Conservation (phyloP, 2,329 filamentous ascomycete species). For the Phialophora tarda region DNA sequence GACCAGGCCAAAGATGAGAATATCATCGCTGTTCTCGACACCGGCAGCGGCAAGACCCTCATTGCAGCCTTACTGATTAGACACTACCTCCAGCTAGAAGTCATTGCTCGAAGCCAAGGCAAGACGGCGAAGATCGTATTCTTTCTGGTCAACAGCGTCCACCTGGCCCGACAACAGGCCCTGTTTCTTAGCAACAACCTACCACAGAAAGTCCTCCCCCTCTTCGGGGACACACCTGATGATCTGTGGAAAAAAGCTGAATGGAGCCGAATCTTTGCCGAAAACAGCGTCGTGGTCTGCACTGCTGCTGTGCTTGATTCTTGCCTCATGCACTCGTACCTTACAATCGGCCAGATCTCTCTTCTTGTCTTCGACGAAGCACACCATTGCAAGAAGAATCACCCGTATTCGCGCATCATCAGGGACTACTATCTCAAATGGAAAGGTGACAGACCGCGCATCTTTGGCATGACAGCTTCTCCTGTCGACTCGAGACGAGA, state of each 20-base stretch:
- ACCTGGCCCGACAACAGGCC: slow-evolving; percentile 87
- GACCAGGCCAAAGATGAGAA: slow-evolving; percentile 84
- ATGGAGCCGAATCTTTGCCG: slow-evolving; percentile 63
- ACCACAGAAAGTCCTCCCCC: slow-evolving; percentile 72
- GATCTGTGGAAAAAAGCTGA: slow-evolving; percentile 64
- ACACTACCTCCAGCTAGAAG: slow-evolving; percentile 75
- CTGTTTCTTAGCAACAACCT: slow-evolving; percentile 82
- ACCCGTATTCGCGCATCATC: slow-evolving; percentile 87
- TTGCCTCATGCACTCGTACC: slow-evolving; percentile 77
- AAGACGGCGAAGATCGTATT: slow-evolving; percentile 72
- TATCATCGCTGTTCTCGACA: slow-evolving; percentile 75
- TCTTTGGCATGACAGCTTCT: slow-evolving; percentile 97
- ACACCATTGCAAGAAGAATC: slow-evolving; percentile 93
- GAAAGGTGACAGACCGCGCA: slow-evolving; percentile 65
- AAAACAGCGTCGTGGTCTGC: slow-evolving; percentile 86
- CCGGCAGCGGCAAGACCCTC: slow-evolving; percentile 91
- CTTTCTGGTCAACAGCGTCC: slow-evolving; percentile 76
- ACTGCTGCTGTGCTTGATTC: slow-evolving; percentile 85
- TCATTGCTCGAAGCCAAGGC: slow-evolving; percentile 69
- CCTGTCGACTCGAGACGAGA: slow-evolving; percentile 84
- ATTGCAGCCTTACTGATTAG: slow-evolving; percentile 86
- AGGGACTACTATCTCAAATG: slow-evolving; percentile 75
- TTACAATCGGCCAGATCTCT: slow-evolving; percentile 82
- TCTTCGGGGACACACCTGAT: slow-evolving; percentile 72
- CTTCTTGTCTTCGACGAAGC: slow-evolving; percentile 94